Percentiles rank a stretch among this genome's conserved stretches.
Evolutionary conservation across 2,329 filamentous ascomycete species (phyloP).

Genomic region (Colletotrichum sp.): DNA sequence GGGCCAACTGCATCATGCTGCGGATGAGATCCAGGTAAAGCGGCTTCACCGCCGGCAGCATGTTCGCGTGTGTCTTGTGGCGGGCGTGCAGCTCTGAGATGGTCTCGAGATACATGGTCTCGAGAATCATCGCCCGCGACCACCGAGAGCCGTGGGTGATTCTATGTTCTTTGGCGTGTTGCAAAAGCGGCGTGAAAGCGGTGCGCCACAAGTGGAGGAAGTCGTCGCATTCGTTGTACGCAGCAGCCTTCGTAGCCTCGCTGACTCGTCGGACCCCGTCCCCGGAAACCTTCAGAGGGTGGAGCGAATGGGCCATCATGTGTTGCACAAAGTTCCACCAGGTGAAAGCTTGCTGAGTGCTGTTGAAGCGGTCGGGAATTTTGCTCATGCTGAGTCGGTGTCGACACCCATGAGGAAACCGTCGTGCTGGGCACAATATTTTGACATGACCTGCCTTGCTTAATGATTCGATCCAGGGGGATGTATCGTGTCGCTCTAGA

Average conservation of each 20-base stretch:
- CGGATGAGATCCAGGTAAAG: slow-evolving; percentile 2
- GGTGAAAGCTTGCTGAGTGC: not conserved
- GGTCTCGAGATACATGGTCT: slow-evolving; percentile 6
- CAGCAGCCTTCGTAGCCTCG: not conserved
- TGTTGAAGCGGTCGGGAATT: not conserved
- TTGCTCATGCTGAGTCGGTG: slow-evolving; percentile 1
- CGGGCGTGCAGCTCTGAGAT: slow-evolving; percentile 3
- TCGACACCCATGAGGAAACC: not conserved
- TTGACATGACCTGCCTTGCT: not conserved
- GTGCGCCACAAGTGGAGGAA: not conserved
- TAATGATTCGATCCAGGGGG: not conserved
- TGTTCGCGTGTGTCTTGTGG: not conserved
- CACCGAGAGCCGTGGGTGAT: not conserved
- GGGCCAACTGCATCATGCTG: not conserved
- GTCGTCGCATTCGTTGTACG: not conserved
- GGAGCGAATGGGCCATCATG: not conserved
- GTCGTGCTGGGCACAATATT: not conserved
- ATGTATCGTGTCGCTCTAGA: slow-evolving; percentile 3
- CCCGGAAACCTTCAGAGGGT: not conserved
- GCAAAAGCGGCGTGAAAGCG: not conserved
- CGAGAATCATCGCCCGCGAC: slow-evolving; percentile 9
- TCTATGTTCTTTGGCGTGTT: not conserved
- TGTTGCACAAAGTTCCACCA: slow-evolving; percentile 14
- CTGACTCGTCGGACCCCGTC: not conserved
- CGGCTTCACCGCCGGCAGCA: not conserved